Conservation (phyloP, 2,329 filamentous ascomycete genomes). For the Neurospora sp. region DNA sequence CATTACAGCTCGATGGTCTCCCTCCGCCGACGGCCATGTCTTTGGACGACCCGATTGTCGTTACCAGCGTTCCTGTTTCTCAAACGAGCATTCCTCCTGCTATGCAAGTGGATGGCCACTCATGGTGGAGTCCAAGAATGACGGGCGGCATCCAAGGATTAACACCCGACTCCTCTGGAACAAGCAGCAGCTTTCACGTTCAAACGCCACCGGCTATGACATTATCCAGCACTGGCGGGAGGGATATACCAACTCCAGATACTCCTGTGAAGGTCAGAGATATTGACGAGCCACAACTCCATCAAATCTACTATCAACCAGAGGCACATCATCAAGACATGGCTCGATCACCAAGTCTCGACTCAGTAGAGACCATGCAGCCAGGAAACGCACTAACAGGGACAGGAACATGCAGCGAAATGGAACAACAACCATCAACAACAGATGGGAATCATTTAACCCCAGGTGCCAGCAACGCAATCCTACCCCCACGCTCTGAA, state of each 20-base stretch:
- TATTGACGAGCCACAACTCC: not conserved
- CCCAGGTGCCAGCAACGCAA: too few relatives aligned
- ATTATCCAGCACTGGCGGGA: too few relatives aligned
- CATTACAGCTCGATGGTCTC: conserved; percentile 2
- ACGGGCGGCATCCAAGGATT: conserved; percentile 6
- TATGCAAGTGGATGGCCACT: conserved; percentile 1
- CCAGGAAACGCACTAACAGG: not conserved
- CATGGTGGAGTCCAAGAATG: conserved; percentile 14
- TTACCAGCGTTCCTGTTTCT: conserved; percentile 4
- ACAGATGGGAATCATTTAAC: not conserved
- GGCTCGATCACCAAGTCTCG: not conserved
- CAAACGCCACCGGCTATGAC: conserved; percentile 3
- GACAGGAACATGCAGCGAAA: not conserved
- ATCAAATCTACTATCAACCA: not conserved
- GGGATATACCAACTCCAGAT: not conserved
- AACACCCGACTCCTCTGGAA: conserved; percentile 7
- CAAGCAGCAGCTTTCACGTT: conserved; percentile 7
- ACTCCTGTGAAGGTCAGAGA: not conserved
- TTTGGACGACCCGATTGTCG: conserved; percentile 11
- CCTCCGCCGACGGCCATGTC: conserved; percentile 11
- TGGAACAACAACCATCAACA: not conserved
- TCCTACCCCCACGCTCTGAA: too few relatives aligned
- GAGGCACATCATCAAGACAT: not conserved
- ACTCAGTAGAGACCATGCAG: not conserved
- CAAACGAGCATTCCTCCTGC: conserved; percentile 5